These are phyloP conservation scores for Botryotinia convoluta DNA, from an alignment of 2,329 filamentous ascomycete species.

Conservation along the genomic window DNA sequence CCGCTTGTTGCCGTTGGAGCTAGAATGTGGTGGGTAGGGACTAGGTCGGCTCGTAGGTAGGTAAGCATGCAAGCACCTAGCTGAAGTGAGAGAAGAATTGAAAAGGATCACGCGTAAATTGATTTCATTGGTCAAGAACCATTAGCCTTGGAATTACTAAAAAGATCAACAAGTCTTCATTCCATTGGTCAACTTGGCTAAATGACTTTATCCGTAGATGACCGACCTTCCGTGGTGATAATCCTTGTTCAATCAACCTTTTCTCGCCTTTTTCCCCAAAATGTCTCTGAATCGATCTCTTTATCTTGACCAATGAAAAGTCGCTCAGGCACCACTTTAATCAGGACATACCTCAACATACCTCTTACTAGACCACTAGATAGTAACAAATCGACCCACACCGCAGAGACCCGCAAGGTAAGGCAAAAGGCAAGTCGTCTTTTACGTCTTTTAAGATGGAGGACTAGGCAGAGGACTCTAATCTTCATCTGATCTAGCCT, in stretches of 20 bases:
- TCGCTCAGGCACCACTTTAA: neutral
- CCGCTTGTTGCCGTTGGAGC: neutral
- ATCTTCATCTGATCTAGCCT: conserved; percentile 10
- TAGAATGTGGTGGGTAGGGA: neutral
- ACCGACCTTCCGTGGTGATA: neutral
- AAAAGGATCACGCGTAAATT: neutral
- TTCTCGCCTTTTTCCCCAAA: conserved; percentile 13
- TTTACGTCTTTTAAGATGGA: neutral
- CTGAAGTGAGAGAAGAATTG: neutral
- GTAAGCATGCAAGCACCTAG: neutral
- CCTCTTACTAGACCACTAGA: neutral
- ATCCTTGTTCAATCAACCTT: neutral
- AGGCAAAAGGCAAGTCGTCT: neutral
- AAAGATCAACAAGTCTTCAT: neutral
- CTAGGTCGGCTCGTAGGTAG: no score
- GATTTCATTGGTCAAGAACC: neutral
- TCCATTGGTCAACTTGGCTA: neutral
- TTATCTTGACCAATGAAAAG: neutral
- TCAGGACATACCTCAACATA: neutral
- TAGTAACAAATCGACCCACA: neutral
- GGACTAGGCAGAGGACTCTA: neutral
- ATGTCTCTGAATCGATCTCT: neutral
- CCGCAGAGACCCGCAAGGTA: neutral
- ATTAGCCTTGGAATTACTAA: neutral
- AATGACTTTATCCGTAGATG: neutral